phyloP scores from a whole-genome alignment of 371 early-diverging fungal species.

The Scutellospora calospora region DNA sequence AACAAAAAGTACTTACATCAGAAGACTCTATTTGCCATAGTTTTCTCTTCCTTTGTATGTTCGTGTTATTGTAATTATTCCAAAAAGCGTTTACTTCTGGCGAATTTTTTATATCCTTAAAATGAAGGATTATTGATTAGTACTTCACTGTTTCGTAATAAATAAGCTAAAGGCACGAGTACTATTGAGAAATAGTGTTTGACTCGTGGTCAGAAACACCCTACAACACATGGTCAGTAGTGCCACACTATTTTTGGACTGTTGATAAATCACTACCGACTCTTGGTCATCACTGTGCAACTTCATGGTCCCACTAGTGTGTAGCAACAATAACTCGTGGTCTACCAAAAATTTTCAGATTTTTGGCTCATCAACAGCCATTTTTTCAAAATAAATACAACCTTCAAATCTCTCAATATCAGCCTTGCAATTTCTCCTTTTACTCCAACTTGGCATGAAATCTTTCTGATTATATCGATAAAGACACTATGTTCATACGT shows the following conservation, averaged over 20 bases:
- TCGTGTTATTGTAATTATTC: not conserved
- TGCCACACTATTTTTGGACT: slow-evolving; percentile 1
- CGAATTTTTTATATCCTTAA: not conserved
- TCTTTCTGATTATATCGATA: slow-evolving; percentile 11
- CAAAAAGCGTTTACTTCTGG: slow-evolving; percentile 9
- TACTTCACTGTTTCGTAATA: not conserved
- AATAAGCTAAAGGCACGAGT: not conserved
- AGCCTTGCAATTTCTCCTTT: slow-evolving; percentile 1
- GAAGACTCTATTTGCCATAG: slow-evolving; percentile 29
- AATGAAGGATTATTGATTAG: slow-evolving; percentile 8
- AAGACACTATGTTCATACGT: not conserved
- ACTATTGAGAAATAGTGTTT: slow-evolving; percentile 7
- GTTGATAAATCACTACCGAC: slow-evolving; percentile 23
- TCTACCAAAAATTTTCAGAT: slow-evolving; percentile 7
- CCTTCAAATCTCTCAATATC: slow-evolving; percentile 23
- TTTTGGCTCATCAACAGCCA: slow-evolving; percentile 6
- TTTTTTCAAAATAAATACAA: slow-evolving; percentile 24
- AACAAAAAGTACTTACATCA: slow-evolving; percentile 15
- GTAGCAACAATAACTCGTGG: slow-evolving; percentile 21
- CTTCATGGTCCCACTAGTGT: slow-evolving; percentile 11
- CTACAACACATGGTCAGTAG: slow-evolving; percentile 33
- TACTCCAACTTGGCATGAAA: not conserved
- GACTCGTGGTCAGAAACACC: slow-evolving; percentile 16
- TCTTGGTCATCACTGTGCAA: slow-evolving; percentile 34
- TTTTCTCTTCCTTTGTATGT: slow-evolving; percentile 27